Conservation (phyloP, 202 grass and related monocot species). For the Setaria viridis region DNA sequence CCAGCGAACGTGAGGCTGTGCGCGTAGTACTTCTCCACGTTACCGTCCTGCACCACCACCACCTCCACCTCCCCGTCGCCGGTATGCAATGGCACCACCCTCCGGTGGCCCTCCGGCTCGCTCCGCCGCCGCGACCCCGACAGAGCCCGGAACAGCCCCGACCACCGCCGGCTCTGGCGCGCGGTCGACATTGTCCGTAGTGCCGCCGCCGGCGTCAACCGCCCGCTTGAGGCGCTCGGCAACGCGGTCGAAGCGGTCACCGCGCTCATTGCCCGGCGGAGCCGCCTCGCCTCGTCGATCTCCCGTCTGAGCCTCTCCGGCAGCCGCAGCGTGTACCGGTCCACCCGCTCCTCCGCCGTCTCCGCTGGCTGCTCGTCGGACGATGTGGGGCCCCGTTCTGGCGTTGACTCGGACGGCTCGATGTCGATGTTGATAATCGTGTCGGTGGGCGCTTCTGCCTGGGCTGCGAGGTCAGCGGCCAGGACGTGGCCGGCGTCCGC, state of each 20-base stretch:
- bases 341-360: slow-evolving; percentile 60
- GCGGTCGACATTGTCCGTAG: slow-evolving; percentile 67
- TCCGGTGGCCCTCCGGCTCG: slow-evolving; percentile 24
- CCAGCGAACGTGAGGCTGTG: slow-evolving; percentile 71
- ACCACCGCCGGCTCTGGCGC: slow-evolving; percentile 48
- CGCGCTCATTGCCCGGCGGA: slow-evolving; percentile 69
- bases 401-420: slow-evolving; percentile 37
- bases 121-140: slow-evolving; percentile 21
- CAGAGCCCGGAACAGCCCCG: slow-evolving; percentile 35
- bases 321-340: slow-evolving; percentile 74
- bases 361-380: slow-evolving; percentile 26
- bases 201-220: slow-evolving; percentile 38
- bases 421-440: slow-evolving; percentile 43
- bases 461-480: slow-evolving; percentile 41
- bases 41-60: slow-evolving; percentile 11
- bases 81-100: slow-evolving; percentile 37
- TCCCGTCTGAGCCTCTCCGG: slow-evolving; percentile 62
- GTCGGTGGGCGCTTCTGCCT: neutral
- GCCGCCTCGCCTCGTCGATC: slow-evolving; percentile 60
- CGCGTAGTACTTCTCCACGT: slow-evolving; percentile 53
- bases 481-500: slow-evolving; percentile 58
- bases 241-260: slow-evolving; percentile 23
- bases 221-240: slow-evolving; percentile 34
- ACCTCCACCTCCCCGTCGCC: slow-evolving; percentile 18
- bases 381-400: neutral